A percentile compares a stretch with the other conserved stretches of the same genome.
Evolutionary conservation across 2,329 filamentous ascomycete genomes (phyloP).

Genomic region (Penicillium sp.): DNA sequence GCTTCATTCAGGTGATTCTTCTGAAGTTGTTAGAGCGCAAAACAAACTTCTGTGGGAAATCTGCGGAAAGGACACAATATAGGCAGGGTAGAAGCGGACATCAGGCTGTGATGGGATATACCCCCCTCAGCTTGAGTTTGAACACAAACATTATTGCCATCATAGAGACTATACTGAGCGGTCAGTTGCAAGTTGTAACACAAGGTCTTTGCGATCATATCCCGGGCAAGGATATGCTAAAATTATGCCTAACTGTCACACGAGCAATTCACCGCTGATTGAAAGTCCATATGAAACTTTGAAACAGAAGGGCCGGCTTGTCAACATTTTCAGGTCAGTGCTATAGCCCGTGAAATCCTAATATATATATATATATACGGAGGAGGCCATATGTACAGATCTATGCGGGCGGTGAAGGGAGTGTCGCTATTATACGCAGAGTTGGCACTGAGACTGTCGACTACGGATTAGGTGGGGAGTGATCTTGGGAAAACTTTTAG

Average conservation of each 20-base stretch:
- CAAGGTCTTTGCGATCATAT: background rate
- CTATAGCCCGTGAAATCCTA: background rate
- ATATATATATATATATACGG: background rate
- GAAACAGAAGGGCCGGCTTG: background rate
- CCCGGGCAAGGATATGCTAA: background rate
- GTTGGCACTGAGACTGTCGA: too few species aligned
- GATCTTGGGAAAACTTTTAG: too few species aligned
- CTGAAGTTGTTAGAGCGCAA: background rate
- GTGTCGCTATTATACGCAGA: background rate
- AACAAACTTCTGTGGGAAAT: too few species aligned
- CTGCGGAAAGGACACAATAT: background rate
- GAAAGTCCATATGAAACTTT: background rate
- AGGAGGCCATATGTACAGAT: background rate
- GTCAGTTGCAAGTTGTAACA: background rate
- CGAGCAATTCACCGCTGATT: background rate
- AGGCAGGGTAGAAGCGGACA: background rate
- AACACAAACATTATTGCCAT: background rate
- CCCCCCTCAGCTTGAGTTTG: background rate
- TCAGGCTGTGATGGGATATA: background rate
- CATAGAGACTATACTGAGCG: background rate
- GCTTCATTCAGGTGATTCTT: background rate
- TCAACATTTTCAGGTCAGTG: background rate
- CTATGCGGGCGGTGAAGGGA: background rate
- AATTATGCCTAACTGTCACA: constrained; percentile 7
- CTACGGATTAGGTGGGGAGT: too few species aligned